Evolutionary conservation across 1,139 yeast genomes (phyloP).

Genomic region (Arxiozyma heterogenica): DNA sequence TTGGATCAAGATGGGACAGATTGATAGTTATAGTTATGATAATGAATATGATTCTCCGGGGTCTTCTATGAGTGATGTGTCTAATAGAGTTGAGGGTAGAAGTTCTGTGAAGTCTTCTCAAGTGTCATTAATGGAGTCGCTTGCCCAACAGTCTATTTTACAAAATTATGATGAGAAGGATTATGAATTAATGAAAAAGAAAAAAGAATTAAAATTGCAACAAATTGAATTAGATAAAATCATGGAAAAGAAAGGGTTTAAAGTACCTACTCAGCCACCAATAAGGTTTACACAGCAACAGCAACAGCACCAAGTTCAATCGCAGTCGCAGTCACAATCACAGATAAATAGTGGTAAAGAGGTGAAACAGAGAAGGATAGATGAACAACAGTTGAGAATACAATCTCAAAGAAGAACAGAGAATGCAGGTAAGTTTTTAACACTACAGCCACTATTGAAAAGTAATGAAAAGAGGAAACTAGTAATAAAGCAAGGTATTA

Average conservation of each 20-base stretch:
- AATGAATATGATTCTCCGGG: not conserved
- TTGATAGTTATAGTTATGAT: not conserved
- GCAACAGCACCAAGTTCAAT: too few species aligned
- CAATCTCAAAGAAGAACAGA: not conserved
- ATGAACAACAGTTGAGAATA: constrained; percentile 3
- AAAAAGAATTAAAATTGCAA: constrained; percentile 32
- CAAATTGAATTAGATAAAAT: constrained; percentile 10
- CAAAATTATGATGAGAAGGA: constrained; percentile 38
- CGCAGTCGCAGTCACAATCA: constrained; percentile 4
- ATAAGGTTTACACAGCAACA: constrained; percentile 22
- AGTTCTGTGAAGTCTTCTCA: constrained; percentile 28
- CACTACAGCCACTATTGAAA: constrained; percentile 37
- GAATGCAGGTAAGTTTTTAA: constrained; percentile 40
- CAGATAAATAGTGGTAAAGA: not conserved
- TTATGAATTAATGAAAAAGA: constrained; percentile 25
- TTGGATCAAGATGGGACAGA: constrained; percentile 32
- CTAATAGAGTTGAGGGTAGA: not conserved
- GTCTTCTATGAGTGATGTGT: not conserved
- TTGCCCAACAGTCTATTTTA: constrained; percentile 54
- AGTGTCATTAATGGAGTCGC: constrained; percentile 60
- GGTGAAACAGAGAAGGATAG: not conserved
- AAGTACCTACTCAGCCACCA: constrained; percentile 32
- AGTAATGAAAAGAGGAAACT: constrained; percentile 41
- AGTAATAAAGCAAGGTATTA: constrained; percentile 51
- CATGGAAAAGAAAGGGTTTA: constrained; percentile 24